Evolutionary conservation across 2,329 filamentous ascomycete genomes (phyloP).

Genomic region (Macrophomina tecta): DNA sequence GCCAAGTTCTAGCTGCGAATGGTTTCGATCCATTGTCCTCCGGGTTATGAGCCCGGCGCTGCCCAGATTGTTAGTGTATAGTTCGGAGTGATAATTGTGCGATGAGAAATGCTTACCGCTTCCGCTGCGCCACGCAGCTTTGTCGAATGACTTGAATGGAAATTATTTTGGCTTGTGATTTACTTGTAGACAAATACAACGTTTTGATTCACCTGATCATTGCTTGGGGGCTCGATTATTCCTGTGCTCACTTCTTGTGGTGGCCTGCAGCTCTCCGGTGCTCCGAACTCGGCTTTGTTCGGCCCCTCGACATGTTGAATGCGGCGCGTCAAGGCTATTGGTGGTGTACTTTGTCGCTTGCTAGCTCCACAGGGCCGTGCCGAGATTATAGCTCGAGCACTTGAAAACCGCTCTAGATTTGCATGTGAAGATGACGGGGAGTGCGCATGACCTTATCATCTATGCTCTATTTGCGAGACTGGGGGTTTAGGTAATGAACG

Average conservation of each 20-base stretch:
- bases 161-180: too few species aligned
- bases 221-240: neutral
- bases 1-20: slow-evolving; percentile 24
- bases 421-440: slow-evolving; percentile 7
- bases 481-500: neutral
- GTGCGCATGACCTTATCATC: slow-evolving; percentile 1
- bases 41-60: slow-evolving; percentile 42
- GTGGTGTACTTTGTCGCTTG: neutral
- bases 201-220: too few species aligned
- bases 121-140: slow-evolving; percentile 28
- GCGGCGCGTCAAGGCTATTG: neutral
- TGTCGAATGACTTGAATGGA: slow-evolving; percentile 11
- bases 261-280: slow-evolving; percentile 4
- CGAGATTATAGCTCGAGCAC: neutral
- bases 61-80: neutral
- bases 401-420: neutral
- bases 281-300: slow-evolving; percentile 20
- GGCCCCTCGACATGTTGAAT: slow-evolving; percentile 4
- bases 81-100: neutral
- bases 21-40: slow-evolving; percentile 42
- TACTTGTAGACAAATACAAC: neutral
- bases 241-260: neutral
- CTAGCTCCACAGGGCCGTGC: neutral
- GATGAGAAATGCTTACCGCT: slow-evolving; percentile 16
- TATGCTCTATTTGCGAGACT: neutral